Conservation (phyloP, 768 basidiomycete genomes). For the Lactarius evosmus region DNA sequence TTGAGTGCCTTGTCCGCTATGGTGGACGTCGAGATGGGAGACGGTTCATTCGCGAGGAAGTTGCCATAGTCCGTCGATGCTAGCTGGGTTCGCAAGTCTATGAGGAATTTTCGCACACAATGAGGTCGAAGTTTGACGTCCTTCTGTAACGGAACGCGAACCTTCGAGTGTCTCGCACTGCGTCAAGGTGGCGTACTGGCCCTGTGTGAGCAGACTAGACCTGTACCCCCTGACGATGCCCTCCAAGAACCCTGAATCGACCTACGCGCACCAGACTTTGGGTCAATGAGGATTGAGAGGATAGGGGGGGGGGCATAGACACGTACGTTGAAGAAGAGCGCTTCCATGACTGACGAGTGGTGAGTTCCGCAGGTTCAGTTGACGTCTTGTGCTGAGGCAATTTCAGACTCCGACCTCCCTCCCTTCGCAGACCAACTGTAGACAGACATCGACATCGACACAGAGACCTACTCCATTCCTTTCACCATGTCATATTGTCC, state of each 20-base stretch:
- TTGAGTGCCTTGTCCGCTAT: conserved; percentile 97
- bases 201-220: conserved; percentile 83
- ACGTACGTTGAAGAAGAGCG: conserved; percentile 82
- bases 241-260: conserved; percentile 71
- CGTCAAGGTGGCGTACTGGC: conserved; percentile 87
- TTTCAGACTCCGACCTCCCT: conserved; percentile 26
- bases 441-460: neutral
- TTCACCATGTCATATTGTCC: conserved; percentile 54
- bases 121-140: neutral
- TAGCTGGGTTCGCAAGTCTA: conserved; percentile 94
- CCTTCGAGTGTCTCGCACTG: conserved; percentile 99
- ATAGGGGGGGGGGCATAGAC: neutral
- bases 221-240: conserved; percentile 91
- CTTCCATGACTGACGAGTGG: conserved; percentile 59
- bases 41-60: conserved; percentile 94
- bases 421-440: neutral
- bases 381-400: neutral
- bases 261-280: conserved; percentile 41
- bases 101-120: neutral
- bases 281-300: conserved; percentile 32
- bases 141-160: conserved; percentile 34
- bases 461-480: conserved; percentile 3
- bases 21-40: conserved; percentile 88
- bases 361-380: conserved; percentile 3
- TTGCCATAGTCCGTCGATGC: conserved; percentile 97